phyloP scores from a whole-genome alignment of 331 rosid species.

The Telfairia occidentalis region DNA sequence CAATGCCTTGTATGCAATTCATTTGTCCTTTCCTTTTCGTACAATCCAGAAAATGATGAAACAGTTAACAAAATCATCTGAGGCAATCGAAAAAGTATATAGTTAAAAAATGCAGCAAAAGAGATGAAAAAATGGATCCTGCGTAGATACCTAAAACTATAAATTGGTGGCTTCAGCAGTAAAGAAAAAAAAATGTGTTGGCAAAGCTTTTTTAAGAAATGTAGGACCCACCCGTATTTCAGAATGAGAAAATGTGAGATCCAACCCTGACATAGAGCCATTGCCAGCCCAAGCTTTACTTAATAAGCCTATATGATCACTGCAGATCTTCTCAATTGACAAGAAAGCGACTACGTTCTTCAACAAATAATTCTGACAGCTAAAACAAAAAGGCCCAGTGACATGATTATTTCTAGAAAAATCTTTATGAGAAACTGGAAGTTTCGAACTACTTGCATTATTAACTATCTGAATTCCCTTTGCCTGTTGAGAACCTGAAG shows the following conservation, averaged over 20 bases:
- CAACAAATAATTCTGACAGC: constrained; percentile 44
- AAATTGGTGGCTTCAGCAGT: not conserved
- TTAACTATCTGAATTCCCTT: constrained; percentile 27
- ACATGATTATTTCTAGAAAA: constrained; percentile 7
- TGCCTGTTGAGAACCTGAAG: constrained; percentile 24
- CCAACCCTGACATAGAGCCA: constrained; percentile 56
- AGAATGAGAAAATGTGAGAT: constrained; percentile 54
- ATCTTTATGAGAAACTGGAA: constrained; percentile 19
- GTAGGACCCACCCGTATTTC: constrained; percentile 52
- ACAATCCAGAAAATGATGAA: constrained; percentile 51
- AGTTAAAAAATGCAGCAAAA: constrained; percentile 2
- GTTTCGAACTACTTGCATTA: constrained; percentile 48
- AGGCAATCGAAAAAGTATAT: constrained; percentile 18
- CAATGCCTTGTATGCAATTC: constrained; percentile 26
- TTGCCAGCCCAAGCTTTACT: constrained; percentile 44
- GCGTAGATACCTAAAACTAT: not conserved
- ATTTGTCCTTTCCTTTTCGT: constrained; percentile 21
- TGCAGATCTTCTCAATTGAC: constrained; percentile 38
- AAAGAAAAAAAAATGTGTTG: not conserved
- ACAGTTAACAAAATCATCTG: constrained; percentile 51
- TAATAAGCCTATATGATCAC: constrained; percentile 21
- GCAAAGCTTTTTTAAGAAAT: not conserved
- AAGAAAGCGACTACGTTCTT: constrained; percentile 41
- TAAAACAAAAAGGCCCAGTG: constrained; percentile 22
- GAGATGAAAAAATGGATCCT: not conserved